phyloP scores from a whole-genome alignment of 192 early-diverging fungal genomes.

The Coemansia sp. region DNA sequence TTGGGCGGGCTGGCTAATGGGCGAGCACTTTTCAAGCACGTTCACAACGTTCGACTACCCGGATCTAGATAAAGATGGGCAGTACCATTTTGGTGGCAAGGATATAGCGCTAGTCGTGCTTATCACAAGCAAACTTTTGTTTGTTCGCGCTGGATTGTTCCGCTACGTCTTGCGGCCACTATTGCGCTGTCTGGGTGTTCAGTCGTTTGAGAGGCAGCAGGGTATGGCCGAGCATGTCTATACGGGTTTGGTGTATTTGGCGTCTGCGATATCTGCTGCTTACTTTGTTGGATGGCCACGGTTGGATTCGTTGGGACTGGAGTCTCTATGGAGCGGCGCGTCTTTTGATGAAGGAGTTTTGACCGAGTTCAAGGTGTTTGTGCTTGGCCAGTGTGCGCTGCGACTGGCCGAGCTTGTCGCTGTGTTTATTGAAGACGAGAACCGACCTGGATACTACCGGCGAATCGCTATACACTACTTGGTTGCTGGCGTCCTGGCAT shows the following conservation, averaged over 20 bases:
- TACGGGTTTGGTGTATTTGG: constrained; percentile 1
- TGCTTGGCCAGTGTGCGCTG: constrained; percentile 19
- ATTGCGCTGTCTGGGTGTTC: not conserved
- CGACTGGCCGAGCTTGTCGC: constrained; percentile 12
- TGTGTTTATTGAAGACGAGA: constrained; percentile 10
- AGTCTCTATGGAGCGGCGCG: not conserved
- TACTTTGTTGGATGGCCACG: constrained; percentile 13
- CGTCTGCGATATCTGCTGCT: not conserved
- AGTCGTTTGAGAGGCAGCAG: constrained; percentile 14
- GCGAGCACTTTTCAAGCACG: constrained; percentile 25
- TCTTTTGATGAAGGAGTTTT: not conserved
- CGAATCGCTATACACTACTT: constrained; percentile 10
- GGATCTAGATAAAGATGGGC: constrained; percentile 9
- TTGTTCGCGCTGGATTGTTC: constrained; percentile 23
- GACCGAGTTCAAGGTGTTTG: constrained; percentile 9
- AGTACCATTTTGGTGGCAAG: constrained; percentile 24
- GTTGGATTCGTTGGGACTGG: not conserved
- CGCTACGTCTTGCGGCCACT: constrained; percentile 35
- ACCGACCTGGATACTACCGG: not conserved
- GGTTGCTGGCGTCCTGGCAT: not conserved
- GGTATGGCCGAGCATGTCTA: constrained; percentile 1
- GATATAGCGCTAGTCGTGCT: constrained; percentile 27
- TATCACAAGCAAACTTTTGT: constrained; percentile 30
- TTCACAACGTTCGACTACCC: constrained; percentile 22
- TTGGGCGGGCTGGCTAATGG: constrained; percentile 38